Evolutionary conservation across 2,329 filamentous ascomycete genomes (phyloP).

Genomic region (Fonsecaea erecta): DNA sequence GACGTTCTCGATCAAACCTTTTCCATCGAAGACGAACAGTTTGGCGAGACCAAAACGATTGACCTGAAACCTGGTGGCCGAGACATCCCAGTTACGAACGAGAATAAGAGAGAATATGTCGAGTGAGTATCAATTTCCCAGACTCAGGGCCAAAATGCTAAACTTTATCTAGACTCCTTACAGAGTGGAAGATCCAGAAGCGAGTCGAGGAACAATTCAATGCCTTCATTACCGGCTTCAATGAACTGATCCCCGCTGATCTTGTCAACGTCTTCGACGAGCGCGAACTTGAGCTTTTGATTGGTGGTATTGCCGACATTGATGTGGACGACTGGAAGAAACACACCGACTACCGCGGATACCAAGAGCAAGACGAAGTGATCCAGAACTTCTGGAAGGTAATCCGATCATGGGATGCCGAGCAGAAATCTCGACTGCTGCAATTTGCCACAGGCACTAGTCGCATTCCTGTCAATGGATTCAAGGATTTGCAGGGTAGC

Average conservation of each 20-base stretch:
- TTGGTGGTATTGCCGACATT: slow-evolving; percentile 99
- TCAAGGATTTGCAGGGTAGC: slow-evolving; percentile 97
- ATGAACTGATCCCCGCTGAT: slow-evolving; percentile 94
- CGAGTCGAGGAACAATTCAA: slow-evolving; percentile 98
- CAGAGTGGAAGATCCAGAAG: slow-evolving; percentile 99
- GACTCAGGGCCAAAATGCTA: slow-evolving; percentile 14
- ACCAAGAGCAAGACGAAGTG: slow-evolving; percentile 96
- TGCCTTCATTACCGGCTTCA: slow-evolving; percentile 95
- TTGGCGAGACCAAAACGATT: slow-evolving; percentile 91
- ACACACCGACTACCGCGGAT: slow-evolving; percentile 97
- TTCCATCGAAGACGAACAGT: slow-evolving; percentile 94
- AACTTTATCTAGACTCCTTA: slow-evolving; percentile 69
- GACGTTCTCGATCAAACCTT: slow-evolving; percentile 95
- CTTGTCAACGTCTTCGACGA: slow-evolving; percentile 99
- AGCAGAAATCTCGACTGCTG: slow-evolving; percentile 93
- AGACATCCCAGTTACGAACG: slow-evolving; percentile 94
- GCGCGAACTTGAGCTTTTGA: slow-evolving; percentile 91
- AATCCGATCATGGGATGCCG: slow-evolving; percentile 94
- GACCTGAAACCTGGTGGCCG: slow-evolving; percentile 89
- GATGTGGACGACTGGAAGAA: slow-evolving; percentile 99
- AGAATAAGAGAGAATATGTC: slow-evolving; percentile 99
- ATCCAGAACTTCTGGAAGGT: slow-evolving; percentile 98
- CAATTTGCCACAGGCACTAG: slow-evolving; percentile 98
- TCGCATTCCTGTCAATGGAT: slow-evolving; percentile 97
- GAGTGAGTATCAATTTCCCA: slow-evolving; percentile 64